These are phyloP conservation scores for Ceratocystis huliohia DNA, from an alignment of 2,329 filamentous ascomycete species.

Conservation along the genomic window DNA sequence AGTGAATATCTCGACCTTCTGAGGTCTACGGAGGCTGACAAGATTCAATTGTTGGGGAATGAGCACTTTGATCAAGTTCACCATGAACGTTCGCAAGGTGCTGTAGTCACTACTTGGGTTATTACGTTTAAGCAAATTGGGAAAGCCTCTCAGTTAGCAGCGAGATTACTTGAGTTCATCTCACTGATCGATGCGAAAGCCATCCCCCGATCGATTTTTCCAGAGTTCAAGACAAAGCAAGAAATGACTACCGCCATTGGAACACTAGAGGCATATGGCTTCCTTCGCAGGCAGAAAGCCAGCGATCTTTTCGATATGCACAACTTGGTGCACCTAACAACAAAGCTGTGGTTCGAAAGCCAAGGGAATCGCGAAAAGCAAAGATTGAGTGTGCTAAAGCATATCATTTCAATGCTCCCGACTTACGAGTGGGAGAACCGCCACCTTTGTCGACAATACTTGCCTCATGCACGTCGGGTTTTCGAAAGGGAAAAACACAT, in stretches of 20 bases:
- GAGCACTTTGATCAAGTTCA: not conserved
- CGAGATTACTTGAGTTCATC: not conserved
- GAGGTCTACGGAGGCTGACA: not conserved
- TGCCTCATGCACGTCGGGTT: not conserved
- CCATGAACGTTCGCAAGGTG: not conserved
- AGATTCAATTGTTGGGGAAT: not conserved
- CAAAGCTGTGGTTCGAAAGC: not conserved
- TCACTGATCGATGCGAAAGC: not conserved
- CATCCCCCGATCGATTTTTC: not conserved
- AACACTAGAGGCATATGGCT: not conserved
- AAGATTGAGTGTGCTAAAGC: not conserved
- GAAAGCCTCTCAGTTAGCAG: not conserved
- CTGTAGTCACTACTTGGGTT: not conserved
- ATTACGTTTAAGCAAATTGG: not conserved
- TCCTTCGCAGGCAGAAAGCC: not conserved
- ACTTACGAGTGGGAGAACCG: not conserved
- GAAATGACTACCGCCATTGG: not conserved
- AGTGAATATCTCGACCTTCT: not conserved
- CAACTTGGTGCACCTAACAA: not conserved
- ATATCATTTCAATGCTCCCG: not conserved
- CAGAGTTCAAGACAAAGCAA: not conserved
- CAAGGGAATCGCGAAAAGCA: not conserved
- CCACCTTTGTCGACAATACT: not conserved
- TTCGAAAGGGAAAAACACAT: not conserved
- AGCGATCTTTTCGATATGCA: not conserved